A percentile compares a stretch with the other conserved stretches of the same genome.
These are phyloP conservation scores for Teratosphaeria viscida DNA, from an alignment of 2,329 filamentous ascomycete species.

Conservation along the genomic window DNA sequence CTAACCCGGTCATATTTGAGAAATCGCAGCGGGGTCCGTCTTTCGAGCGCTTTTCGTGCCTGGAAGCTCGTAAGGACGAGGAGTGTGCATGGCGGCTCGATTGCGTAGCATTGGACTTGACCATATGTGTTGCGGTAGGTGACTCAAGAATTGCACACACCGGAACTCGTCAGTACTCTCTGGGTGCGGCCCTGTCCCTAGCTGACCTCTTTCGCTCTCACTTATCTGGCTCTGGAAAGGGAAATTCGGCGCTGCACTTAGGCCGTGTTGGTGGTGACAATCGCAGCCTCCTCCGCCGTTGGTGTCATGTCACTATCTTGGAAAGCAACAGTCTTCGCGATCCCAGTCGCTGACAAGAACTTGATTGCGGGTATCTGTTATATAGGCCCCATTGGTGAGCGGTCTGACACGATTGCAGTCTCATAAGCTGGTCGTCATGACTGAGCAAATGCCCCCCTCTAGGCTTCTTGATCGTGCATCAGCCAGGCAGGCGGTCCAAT, in stretches of 20 bases:
- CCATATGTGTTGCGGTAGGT: neutral
- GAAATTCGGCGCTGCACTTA: neutral
- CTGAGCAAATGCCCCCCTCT: too few relatives aligned
- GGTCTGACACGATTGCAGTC: too few relatives aligned
- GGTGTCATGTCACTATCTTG: too few relatives aligned
- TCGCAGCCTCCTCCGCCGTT: too few relatives aligned
- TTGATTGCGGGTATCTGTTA: too few relatives aligned
- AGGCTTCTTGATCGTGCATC: too few relatives aligned
- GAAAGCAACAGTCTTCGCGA: too few relatives aligned
- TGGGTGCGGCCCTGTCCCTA: neutral
- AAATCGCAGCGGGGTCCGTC: neutral
- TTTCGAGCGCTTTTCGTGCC: neutral
- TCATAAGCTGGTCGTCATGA: too few relatives aligned
- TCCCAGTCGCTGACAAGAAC: too few relatives aligned
- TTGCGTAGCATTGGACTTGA: neutral
- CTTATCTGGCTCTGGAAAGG: neutral
- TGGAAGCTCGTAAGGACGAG: neutral
- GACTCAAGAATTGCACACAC: neutral
- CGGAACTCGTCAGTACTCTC: neutral
- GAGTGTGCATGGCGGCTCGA: neutral
- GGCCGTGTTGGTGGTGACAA: too few relatives aligned
- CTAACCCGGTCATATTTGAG: neutral
- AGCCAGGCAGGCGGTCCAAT: too few relatives aligned
- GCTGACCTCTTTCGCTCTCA: neutral
- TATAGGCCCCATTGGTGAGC: too few relatives aligned